phyloP scores from a whole-genome alignment of 2,329 filamentous ascomycete genomes.

The Botrytis cinerea region DNA sequence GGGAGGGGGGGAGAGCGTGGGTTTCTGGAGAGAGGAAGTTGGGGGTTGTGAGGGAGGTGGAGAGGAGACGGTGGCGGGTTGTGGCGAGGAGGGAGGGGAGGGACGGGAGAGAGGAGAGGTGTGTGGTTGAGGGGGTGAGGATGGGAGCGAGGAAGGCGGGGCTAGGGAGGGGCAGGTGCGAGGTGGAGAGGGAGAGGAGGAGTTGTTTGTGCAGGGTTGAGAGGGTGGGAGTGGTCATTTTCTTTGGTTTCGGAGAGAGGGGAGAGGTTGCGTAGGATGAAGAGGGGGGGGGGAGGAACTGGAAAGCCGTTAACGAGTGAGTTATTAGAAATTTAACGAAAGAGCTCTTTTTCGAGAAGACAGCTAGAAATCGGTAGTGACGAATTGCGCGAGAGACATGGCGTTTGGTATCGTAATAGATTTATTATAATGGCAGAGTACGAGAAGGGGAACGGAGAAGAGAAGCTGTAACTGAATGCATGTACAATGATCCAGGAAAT shows the following conservation, averaged over 20 bases:
- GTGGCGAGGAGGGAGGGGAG: constrained; percentile 60
- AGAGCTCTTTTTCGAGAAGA: background rate
- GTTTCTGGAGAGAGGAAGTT: constrained; percentile 50
- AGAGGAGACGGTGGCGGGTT: constrained; percentile 76
- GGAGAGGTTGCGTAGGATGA: background rate
- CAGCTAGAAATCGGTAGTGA: background rate
- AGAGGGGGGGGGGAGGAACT: background rate
- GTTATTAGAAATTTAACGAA: background rate
- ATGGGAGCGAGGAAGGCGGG: background rate
- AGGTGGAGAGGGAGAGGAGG: background rate
- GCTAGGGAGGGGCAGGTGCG: background rate
- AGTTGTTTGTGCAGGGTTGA: background rate
- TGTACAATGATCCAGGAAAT: too few relatives aligned
- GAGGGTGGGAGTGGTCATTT: background rate
- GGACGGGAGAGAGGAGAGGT: constrained; percentile 45
- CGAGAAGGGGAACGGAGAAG: background rate
- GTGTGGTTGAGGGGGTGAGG: background rate
- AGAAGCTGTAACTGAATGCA: background rate
- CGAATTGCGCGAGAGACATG: background rate
- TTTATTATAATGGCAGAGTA: background rate
- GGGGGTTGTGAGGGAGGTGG: constrained; percentile 71
- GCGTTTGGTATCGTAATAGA: background rate
- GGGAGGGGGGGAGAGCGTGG: constrained; percentile 58
- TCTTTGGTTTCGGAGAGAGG: background rate
- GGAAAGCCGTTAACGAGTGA: too few relatives aligned